phyloP scores from a whole-genome alignment of 1,139 yeast species.

The Geotrichum restrictum region DNA sequence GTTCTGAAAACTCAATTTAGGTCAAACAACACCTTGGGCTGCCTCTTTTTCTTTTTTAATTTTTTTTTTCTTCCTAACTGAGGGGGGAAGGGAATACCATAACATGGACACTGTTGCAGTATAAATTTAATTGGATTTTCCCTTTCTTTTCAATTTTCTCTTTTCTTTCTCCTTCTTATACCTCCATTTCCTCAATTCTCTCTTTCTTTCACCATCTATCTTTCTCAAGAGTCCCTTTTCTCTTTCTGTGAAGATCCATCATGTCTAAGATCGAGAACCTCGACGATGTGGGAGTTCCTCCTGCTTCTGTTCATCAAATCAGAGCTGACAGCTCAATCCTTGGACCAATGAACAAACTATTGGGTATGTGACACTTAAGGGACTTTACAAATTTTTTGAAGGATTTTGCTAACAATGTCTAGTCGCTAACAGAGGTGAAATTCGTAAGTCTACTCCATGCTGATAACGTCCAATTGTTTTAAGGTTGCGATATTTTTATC shows the following conservation, averaged over 20 bases:
- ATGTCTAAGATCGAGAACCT: constrained; percentile 6
- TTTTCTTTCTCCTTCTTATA: background rate
- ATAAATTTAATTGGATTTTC: background rate
- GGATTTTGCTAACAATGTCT: constrained; percentile 3
- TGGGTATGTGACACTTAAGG: constrained; percentile 31
- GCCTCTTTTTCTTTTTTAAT: background rate
- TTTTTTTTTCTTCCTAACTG: background rate
- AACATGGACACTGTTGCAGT: background rate
- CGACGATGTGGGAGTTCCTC: constrained; percentile 18
- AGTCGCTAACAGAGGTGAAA: constrained; percentile 96
- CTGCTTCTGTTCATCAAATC: constrained; percentile 29
- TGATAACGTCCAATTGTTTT: background rate
- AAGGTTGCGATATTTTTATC: background rate
- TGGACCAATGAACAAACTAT: constrained; percentile 42
- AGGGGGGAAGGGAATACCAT: background rate
- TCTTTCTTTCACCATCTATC: background rate
- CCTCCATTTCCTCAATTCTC: background rate
- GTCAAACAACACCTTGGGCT: too few relatives aligned
- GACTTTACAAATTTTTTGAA: background rate
- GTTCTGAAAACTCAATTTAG: background rate
- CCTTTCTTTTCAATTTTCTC: background rate
- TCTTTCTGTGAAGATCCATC: background rate
- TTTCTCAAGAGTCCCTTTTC: background rate
- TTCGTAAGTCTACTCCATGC: constrained; percentile 43
- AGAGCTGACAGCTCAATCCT: constrained; percentile 40